Conservation (phyloP, 768 basidiomycete species). For the Lactarius indigo region DNA sequence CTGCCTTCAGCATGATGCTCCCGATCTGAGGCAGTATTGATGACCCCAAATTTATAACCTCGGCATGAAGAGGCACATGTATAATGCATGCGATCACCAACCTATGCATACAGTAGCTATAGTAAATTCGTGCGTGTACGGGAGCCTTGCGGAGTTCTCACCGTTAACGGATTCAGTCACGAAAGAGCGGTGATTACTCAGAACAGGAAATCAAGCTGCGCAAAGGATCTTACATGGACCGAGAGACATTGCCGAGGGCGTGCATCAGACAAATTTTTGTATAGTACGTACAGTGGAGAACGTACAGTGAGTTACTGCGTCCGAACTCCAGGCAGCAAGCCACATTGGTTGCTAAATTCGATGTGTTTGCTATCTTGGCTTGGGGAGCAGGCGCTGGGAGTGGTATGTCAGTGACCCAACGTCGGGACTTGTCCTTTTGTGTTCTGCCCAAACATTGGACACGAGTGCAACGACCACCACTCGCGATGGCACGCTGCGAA, state of each 20-base stretch:
- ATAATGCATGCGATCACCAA: slow-evolving; percentile 15
- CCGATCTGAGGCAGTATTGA: slow-evolving; percentile 10
- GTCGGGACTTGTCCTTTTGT: background rate
- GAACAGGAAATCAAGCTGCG: background rate
- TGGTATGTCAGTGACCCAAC: background rate
- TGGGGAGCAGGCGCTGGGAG: background rate
- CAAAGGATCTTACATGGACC: slow-evolving; percentile 2
- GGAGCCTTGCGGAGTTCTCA: background rate
- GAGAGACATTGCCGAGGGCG: slow-evolving; percentile 11
- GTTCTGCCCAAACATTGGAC: background rate
- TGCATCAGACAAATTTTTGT: slow-evolving; percentile 21
- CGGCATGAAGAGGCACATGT: slow-evolving; percentile 10
- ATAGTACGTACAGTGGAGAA: slow-evolving; percentile 13
- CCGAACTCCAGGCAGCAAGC: background rate
- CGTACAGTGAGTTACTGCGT: background rate
- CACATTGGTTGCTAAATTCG: background rate
- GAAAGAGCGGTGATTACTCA: slow-evolving; percentile 6
- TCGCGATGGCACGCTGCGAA: background rate
- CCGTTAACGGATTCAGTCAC: slow-evolving; percentile 5
- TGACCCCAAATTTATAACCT: slow-evolving; percentile 7
- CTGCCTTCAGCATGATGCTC: slow-evolving; percentile 6
- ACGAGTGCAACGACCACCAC: background rate
- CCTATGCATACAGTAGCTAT: background rate
- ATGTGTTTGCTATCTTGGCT: background rate
- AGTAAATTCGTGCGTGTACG: background rate